These are phyloP conservation scores for Penicillium sp. DNA, from an alignment of 2,329 filamentous ascomycete genomes.

Conservation along the genomic window DNA sequence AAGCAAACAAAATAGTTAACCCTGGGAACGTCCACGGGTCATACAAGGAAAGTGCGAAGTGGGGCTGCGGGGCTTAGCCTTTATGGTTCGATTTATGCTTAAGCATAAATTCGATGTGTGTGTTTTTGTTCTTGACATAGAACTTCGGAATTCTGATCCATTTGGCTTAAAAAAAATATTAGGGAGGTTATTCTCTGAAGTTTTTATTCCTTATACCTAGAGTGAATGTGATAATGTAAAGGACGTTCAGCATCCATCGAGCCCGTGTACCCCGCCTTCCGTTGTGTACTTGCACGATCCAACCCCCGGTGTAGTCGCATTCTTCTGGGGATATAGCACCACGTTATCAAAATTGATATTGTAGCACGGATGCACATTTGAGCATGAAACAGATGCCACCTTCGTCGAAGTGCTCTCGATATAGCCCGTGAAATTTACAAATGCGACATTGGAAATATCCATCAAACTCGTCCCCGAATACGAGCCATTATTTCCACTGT, in stretches of 20 bases:
- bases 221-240: too few species aligned
- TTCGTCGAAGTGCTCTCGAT: conserved; percentile 33
- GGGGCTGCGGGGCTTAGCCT: background rate
- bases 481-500: conserved; percentile 51
- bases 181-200: too few species aligned
- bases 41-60: background rate
- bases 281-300: conserved; percentile 40
- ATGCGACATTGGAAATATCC: conserved; percentile 50
- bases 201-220: too few species aligned
- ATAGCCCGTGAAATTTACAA: conserved; percentile 54
- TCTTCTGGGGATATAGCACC: conserved; percentile 31
- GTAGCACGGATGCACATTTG: conserved; percentile 50
- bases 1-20: background rate
- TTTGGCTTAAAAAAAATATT: background rate
- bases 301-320: conserved; percentile 32
- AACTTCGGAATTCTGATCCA: background rate
- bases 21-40: background rate
- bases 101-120: background rate
- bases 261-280: conserved; percentile 40
- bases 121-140: background rate
- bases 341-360: conserved; percentile 50
- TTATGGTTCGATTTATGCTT: background rate
- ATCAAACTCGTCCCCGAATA: conserved; percentile 51
- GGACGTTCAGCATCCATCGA: conserved; percentile 8
- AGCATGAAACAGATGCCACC: conserved; percentile 44